Conservation (phyloP, 108 stramenopile species). For the Fragilaria radians region DNA sequence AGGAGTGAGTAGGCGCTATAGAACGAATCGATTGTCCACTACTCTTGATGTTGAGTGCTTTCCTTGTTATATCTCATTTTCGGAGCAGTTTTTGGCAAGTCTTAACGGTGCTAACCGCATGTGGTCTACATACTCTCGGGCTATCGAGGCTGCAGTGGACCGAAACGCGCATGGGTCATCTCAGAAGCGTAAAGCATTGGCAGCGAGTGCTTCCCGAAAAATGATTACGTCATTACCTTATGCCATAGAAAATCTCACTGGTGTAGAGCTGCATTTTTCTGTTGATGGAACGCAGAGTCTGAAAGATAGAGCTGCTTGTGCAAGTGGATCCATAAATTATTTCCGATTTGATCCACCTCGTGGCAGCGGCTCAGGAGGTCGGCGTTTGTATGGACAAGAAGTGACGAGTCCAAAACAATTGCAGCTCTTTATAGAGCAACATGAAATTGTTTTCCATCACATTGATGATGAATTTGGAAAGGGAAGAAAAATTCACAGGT, state of each 20-base stretch:
- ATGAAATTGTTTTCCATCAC: constrained; percentile 30
- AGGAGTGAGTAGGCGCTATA: constrained; percentile 36
- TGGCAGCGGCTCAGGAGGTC: constrained; percentile 60
- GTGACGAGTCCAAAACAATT: constrained; percentile 45
- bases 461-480: constrained; percentile 48
- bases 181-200: constrained; percentile 33
- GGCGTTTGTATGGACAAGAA: constrained; percentile 77
- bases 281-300: constrained; percentile 9
- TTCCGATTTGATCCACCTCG: constrained; percentile 72
- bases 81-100: constrained; percentile 76
- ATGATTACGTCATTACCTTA: constrained; percentile 69
- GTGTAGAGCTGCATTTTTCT: constrained; percentile 40
- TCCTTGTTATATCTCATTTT: constrained; percentile 67
- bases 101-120: constrained; percentile 66
- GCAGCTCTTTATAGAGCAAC: constrained; percentile 28
- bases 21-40: constrained; percentile 43
- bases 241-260: constrained; percentile 74
- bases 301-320: constrained; percentile 17
- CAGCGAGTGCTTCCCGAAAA: constrained; percentile 60
- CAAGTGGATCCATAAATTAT: constrained; percentile 48
- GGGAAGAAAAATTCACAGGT: constrained; percentile 26
- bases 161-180: background rate
- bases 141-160: constrained; percentile 3
- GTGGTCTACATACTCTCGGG: constrained; percentile 71
- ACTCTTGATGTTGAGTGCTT: constrained; percentile 71